A percentile compares a stretch with the other conserved stretches of the same genome.
Conservation (phyloP, 441 rosid species). For the Croton laevigatus region DNA sequence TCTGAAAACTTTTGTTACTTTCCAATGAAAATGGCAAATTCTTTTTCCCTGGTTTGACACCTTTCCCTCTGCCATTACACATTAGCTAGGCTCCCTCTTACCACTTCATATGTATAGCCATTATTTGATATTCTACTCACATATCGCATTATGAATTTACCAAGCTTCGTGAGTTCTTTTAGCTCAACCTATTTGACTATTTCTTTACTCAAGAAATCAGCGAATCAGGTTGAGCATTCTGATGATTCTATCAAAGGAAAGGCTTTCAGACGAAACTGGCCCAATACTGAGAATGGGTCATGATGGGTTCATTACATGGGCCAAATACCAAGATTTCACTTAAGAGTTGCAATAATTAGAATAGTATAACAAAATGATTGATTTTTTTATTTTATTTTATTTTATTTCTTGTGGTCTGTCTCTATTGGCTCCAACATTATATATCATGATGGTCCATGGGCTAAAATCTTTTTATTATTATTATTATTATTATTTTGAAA, state of each 20-base stretch:
- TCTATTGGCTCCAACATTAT: neutral
- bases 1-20: neutral
- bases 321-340: neutral
- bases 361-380: no score
- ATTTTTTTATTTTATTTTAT: no score
- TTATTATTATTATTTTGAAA: neutral
- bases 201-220: no score
- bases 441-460: slow-evolving; percentile 15
- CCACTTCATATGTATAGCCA: no score
- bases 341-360: neutral
- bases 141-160: no score
- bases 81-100: no score
- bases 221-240: no score
- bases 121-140: no score
- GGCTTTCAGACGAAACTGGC: neutral
- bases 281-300: neutral
- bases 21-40: neutral
- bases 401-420: neutral
- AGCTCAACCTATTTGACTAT: no score
- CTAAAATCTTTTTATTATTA: neutral
- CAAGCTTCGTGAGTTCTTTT: no score
- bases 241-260: neutral
- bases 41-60: neutral
- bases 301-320: neutral
- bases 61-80: neutral